Evolutionary conservation across 176 grass and related monocot species (phyloP).

Genomic region (Lolium perenne): DNA sequence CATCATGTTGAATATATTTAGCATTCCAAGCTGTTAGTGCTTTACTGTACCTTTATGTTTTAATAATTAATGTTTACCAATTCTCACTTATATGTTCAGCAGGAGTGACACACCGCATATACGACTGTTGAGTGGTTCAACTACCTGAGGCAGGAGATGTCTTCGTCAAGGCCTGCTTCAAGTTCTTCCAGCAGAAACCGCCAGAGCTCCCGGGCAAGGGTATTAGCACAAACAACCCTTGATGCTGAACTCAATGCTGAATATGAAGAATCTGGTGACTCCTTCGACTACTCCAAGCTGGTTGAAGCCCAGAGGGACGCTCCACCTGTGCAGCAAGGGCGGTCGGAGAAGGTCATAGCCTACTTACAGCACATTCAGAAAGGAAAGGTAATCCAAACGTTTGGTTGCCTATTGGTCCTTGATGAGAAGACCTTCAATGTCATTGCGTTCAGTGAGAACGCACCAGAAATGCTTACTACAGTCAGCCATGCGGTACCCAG

Average conservation of each 20-base stretch:
- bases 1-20: background rate
- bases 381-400: constrained; percentile 78
- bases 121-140: constrained; percentile 24
- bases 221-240: constrained; percentile 83
- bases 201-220: constrained; percentile 65
- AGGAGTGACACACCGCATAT: constrained; percentile 5
- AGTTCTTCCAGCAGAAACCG: constrained; percentile 58
- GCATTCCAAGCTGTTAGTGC: background rate
- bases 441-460: constrained; percentile 78
- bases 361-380: constrained; percentile 93
- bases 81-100: constrained; percentile 5
- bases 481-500: constrained; percentile 76
- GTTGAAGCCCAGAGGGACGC: constrained; percentile 52
- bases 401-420: constrained; percentile 83
- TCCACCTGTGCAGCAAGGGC: constrained; percentile 31
- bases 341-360: constrained; percentile 75
- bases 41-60: background rate
- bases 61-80: constrained; percentile 37
- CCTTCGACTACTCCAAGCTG: constrained; percentile 87
- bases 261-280: constrained; percentile 77
- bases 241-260: constrained; percentile 85
- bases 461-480: constrained; percentile 84
- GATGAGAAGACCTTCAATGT: constrained; percentile 83
- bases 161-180: constrained; percentile 61
- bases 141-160: constrained; percentile 51